These are phyloP conservation scores for Arachis stenosperma DNA, from an alignment of 306 rosid genomes.

Conservation along the genomic window DNA sequence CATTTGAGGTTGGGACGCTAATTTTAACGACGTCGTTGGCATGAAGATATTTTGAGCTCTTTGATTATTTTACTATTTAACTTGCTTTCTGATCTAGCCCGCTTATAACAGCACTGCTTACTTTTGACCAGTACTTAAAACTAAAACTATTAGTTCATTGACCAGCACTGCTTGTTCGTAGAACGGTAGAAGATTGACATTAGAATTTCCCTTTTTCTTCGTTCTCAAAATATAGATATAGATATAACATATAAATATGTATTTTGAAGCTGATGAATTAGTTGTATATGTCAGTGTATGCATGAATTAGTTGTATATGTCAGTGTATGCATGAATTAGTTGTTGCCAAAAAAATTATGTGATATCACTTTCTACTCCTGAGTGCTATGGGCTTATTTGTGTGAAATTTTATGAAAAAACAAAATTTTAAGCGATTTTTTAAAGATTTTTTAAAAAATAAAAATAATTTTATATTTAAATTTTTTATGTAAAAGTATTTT, in stretches of 20 bases:
- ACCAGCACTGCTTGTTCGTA: neutral
- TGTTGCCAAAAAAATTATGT: too few species aligned
- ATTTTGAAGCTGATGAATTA: neutral
- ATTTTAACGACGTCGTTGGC: slow-evolving; percentile 16
- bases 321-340: too few species aligned
- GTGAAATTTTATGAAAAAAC: too few species aligned
- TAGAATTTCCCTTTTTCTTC: neutral
- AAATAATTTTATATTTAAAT: too few species aligned
- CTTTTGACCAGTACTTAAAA: slow-evolving; percentile 26
- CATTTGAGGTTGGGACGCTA: slow-evolving; percentile 33
- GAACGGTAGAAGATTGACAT: neutral
- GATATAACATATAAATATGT: neutral
- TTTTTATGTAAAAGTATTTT: too few species aligned
- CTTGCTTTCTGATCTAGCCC: slow-evolving; percentile 24
- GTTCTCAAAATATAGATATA: neutral
- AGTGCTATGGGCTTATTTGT: too few species aligned
- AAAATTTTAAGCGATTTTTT: too few species aligned
- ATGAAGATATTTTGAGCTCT: slow-evolving; percentile 7
- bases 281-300: too few species aligned
- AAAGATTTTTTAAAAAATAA: too few species aligned
- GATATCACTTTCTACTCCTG: too few species aligned
- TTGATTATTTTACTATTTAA: neutral
- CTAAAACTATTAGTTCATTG: neutral
- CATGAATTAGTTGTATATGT: too few species aligned
- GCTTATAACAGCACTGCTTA: slow-evolving; percentile 3